These are phyloP conservation scores for Garcia nutans DNA, from an alignment of 345 rosid species.

Conservation along the genomic window DNA sequence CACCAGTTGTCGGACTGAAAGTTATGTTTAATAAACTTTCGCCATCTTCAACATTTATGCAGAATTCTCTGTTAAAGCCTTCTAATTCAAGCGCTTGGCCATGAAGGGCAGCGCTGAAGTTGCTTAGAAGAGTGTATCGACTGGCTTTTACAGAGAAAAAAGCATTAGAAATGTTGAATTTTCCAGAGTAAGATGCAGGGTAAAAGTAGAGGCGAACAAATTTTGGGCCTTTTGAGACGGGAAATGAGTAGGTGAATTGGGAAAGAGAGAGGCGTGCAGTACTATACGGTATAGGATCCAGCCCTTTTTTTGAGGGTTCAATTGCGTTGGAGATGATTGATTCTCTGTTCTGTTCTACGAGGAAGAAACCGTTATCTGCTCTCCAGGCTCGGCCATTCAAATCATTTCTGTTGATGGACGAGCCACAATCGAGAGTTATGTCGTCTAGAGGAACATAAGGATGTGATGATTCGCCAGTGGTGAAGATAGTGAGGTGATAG, in stretches of 20 bases:
- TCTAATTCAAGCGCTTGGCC: background rate
- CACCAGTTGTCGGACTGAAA: conserved; percentile 26
- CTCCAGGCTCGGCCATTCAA: background rate
- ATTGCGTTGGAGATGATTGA: background rate
- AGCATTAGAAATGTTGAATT: background rate
- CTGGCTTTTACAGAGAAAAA: conserved; percentile 32
- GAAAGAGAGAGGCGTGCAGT: conserved; percentile 31
- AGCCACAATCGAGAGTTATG: background rate
- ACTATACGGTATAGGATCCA: conserved; percentile 10
- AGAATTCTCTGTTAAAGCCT: conserved; percentile 9
- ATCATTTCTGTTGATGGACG: background rate
- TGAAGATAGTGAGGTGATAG: background rate
- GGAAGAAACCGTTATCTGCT: background rate
- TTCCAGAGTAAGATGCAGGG: conserved; percentile 3
- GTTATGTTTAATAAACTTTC: conserved; percentile 25
- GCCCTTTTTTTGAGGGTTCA: background rate
- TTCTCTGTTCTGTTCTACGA: background rate
- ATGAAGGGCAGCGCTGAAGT: conserved; percentile 26
- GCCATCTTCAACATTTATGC: background rate
- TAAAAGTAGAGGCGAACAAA: conserved; percentile 32
- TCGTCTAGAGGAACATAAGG: background rate
- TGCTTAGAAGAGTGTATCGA: conserved; percentile 25
- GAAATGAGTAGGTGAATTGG: conserved; percentile 28
- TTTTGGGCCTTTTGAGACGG: conserved; percentile 22
- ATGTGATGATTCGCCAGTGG: background rate